A percentile compares a stretch with the other conserved stretches of the same genome.
phyloP scores from a whole-genome alignment of 768 basidiomycete genomes.

The Tylopilus felleus region DNA sequence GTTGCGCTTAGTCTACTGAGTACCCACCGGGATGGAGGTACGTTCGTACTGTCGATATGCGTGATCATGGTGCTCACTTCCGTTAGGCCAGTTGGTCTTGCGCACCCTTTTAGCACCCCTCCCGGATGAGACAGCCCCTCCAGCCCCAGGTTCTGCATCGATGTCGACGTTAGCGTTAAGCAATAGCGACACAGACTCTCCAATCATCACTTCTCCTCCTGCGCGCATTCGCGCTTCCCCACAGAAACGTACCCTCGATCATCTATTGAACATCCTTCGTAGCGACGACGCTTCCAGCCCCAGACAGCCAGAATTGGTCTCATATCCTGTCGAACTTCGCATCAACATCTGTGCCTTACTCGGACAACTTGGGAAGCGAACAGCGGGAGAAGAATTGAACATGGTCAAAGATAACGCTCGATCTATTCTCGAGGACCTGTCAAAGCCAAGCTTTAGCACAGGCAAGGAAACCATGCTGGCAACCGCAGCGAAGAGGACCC shows the following conservation, averaged over 20 bases:
- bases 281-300: constrained; percentile 37
- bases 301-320: constrained; percentile 32
- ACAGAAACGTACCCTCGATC: constrained; percentile 62
- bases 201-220: constrained; percentile 44
- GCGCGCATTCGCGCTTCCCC: constrained; percentile 37
- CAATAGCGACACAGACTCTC: constrained; percentile 46
- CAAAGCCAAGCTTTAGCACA: constrained; percentile 32
- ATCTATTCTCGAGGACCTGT: constrained; percentile 51
- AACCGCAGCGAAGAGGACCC: constrained; percentile 38
- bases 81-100: constrained; percentile 58
- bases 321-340: constrained; percentile 73
- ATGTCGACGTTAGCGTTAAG: constrained; percentile 39
- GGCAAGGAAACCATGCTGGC: constrained; percentile 35
- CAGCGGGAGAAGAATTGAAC: constrained; percentile 44
- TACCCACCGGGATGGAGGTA: constrained; percentile 63
- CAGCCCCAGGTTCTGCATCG: constrained; percentile 31
- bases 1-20: constrained; percentile 78
- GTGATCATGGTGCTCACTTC: constrained; percentile 4
- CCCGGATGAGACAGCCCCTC: constrained; percentile 37
- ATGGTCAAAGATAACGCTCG: constrained; percentile 49
- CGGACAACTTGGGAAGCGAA: constrained; percentile 56
- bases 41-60: background rate
- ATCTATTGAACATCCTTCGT: constrained; percentile 59
- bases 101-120: constrained; percentile 54
- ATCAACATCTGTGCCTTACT: constrained; percentile 74